phyloP scores from a whole-genome alignment of 192 early-diverging fungal genomes.

The Helicostylum pulchrum region DNA sequence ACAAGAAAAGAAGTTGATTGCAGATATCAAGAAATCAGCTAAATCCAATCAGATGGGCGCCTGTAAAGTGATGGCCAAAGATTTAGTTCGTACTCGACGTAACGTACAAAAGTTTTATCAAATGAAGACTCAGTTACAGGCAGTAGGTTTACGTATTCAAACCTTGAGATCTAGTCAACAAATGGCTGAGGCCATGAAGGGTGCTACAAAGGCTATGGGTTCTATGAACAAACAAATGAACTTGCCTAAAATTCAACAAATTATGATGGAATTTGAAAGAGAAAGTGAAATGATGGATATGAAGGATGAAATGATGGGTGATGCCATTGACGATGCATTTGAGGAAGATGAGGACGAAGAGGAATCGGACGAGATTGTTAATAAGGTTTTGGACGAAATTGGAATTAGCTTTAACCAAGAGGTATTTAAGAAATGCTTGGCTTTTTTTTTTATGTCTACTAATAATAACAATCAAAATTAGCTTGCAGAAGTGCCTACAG shows the following conservation, averaged over 20 bases:
- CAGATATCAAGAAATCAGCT: conserved; percentile 90
- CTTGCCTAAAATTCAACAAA: conserved; percentile 87
- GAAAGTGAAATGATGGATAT: conserved; percentile 97
- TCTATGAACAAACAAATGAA: conserved; percentile 96
- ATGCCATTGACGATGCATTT: conserved; percentile 95
- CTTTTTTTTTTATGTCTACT: background rate
- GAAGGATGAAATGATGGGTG: conserved; percentile 99
- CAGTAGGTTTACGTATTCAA: conserved; percentile 83
- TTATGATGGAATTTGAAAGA: conserved; percentile 97
- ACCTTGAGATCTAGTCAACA: conserved; percentile 91
- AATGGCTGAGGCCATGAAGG: conserved; percentile 94
- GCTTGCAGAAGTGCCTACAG: conserved; percentile 48
- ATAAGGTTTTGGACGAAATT: conserved; percentile 94
- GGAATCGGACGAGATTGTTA: conserved; percentile 86
- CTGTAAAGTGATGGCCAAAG: conserved; percentile 97
- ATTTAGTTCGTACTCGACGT: conserved; percentile 90
- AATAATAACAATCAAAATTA: conserved; percentile 11
- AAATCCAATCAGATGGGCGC: conserved; percentile 90
- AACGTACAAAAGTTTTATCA: conserved; percentile 96
- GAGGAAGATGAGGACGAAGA: conserved; percentile 93
- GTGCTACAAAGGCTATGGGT: conserved; percentile 95
- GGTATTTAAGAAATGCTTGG: conserved; percentile 47
- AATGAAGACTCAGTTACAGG: conserved; percentile 94
- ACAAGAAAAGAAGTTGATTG: conserved; percentile 94
- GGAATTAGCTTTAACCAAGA: conserved; percentile 74